A percentile compares a stretch with the other conserved stretches of the same genome.
Conservation (phyloP, 306 rosid genomes). For the Rosa persica region DNA sequence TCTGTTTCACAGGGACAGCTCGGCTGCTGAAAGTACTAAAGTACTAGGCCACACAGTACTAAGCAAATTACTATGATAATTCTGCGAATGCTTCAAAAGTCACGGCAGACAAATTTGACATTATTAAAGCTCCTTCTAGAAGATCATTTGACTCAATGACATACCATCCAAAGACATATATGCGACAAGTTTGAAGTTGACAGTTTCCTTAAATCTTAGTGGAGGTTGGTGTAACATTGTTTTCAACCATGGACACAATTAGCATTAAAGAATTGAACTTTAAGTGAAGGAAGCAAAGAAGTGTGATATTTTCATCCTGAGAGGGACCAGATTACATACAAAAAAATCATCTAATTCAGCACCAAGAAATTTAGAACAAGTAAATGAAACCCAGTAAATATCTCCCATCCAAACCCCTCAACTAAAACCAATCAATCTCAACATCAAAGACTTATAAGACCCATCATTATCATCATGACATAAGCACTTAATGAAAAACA, state of each 20-base stretch:
- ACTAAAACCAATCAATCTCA: background rate
- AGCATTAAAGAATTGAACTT: background rate
- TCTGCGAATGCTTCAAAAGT: background rate
- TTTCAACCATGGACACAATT: background rate
- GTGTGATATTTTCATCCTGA: background rate
- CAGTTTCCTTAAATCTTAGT: too few relatives aligned
- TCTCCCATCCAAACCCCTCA: background rate
- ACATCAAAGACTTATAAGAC: background rate
- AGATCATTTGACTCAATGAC: background rate
- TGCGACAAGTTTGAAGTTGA: too few relatives aligned
- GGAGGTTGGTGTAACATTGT: too few relatives aligned
- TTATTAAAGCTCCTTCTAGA: background rate
- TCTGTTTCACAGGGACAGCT: background rate
- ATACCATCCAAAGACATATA: too few relatives aligned
- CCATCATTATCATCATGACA: background rate
- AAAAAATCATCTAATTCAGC: background rate
- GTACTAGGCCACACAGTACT: background rate
- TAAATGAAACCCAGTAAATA: background rate
- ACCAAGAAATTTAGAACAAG: background rate
- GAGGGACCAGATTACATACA: background rate
- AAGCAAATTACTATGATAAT: background rate
- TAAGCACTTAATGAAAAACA: background rate
- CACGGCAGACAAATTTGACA: background rate
- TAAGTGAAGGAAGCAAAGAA: background rate
- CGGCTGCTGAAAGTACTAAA: background rate